Percentiles rank a stretch among this genome's conserved stretches.
Conservation (phyloP, 2,329 filamentous ascomycete species). For the Polytolypa hystricis region DNA sequence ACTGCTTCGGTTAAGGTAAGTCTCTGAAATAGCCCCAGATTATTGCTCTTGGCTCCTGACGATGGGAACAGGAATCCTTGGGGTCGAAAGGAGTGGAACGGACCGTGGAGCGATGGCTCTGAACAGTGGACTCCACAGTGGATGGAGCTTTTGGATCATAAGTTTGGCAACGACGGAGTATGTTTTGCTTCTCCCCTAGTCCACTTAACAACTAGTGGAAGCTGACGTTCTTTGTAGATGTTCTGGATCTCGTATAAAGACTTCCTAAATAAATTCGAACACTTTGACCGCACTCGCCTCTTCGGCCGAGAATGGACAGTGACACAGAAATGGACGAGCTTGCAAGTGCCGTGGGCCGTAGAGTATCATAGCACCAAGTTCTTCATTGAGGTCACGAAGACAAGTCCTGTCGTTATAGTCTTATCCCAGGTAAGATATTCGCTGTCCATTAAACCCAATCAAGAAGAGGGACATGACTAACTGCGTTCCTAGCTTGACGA, state of each 20-base stretch:
- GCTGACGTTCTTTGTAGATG: conserved; percentile 21
- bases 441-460: no score
- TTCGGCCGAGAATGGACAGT: conserved; percentile 51
- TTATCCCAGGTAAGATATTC: conserved; percentile 39
- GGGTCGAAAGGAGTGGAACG: conserved; percentile 72
- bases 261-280: conserved; percentile 46
- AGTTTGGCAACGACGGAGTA: conserved; percentile 64
- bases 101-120: conserved; percentile 70
- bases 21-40: conserved; percentile 9
- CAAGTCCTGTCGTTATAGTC: conserved; percentile 46
- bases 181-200: conserved; percentile 6
- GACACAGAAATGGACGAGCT: conserved; percentile 50
- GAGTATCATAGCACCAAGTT: conserved; percentile 53
- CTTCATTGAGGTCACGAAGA: conserved; percentile 41
- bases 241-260: conserved; percentile 54
- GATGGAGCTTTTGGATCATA: conserved; percentile 60
- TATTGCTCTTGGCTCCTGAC: conserved; percentile 7
- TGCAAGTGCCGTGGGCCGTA: conserved; percentile 50
- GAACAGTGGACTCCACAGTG: conserved; percentile 76
- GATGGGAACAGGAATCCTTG: conserved; percentile 56
- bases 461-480: no score
- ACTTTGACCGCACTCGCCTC: conserved; percentile 50
- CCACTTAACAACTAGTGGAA: not conserved
- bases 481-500: conserved; percentile 42
- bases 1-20: conserved; percentile 50